phyloP scores from a whole-genome alignment of 2,329 filamentous ascomycete genomes.

The Fusarium lateritium region DNA sequence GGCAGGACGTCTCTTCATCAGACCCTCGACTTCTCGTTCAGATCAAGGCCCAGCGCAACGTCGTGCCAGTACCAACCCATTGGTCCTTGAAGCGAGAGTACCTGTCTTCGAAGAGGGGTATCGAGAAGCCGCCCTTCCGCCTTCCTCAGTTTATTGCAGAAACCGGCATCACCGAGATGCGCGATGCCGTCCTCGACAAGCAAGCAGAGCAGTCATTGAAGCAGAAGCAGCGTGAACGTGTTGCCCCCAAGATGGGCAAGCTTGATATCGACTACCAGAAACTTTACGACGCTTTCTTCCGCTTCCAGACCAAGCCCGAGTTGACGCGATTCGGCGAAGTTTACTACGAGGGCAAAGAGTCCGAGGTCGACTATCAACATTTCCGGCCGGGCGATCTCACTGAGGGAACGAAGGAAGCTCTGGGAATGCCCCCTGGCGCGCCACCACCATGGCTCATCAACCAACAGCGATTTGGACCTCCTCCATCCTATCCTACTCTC shows the following conservation, averaged over 20 bases:
- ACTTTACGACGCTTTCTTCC: constrained; percentile 98
- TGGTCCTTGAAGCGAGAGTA: constrained; percentile 99
- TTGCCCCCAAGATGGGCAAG: constrained; percentile 96
- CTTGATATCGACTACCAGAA: constrained; percentile 99
- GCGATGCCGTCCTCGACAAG: constrained; percentile 95
- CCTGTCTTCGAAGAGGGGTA: constrained; percentile 94
- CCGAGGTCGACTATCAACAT: constrained; percentile 93
- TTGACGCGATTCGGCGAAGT: constrained; percentile 96
- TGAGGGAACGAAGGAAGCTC: constrained; percentile 89
- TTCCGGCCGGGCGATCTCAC: constrained; percentile 91
- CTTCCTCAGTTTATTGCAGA: constrained; percentile 97
- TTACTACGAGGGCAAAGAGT: constrained; percentile 99
- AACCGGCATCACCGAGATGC: constrained; percentile 98
- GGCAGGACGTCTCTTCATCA: constrained; percentile 93
- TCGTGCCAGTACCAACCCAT: constrained; percentile 92
- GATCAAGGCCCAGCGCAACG: constrained; percentile 95
- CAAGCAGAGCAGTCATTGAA: constrained; percentile 93
- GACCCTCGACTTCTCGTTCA: constrained; percentile 92
- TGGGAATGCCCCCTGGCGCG: constrained; percentile 93
- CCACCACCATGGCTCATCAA: constrained; percentile 98
- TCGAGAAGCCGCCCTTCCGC: constrained; percentile 94
- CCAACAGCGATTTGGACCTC: constrained; percentile 92
- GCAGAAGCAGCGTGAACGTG: constrained; percentile 94
- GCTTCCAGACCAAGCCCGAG: constrained; percentile 95
- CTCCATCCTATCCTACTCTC: constrained; percentile 94